phyloP scores from a whole-genome alignment of 2,329 filamentous ascomycete genomes.

The Bipolaris zeicola region DNA sequence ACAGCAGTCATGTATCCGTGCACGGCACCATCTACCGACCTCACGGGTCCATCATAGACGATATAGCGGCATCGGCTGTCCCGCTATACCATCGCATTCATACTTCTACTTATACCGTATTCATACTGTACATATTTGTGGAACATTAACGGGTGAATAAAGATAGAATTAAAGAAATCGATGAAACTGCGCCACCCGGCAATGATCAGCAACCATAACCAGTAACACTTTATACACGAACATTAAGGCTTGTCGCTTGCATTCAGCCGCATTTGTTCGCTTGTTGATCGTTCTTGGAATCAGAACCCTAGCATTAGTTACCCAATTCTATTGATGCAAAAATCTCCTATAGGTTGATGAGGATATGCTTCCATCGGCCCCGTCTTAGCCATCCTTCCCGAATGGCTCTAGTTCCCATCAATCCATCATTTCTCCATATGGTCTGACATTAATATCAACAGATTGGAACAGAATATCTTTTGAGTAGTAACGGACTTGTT shows the following conservation, averaged over 20 bases:
- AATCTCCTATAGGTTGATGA: background rate
- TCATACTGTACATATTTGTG: background rate
- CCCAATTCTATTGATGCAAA: background rate
- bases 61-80: too few species aligned
- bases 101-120: too few species aligned
- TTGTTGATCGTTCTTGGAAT: background rate
- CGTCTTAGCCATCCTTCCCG: background rate
- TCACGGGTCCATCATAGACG: too few species aligned
- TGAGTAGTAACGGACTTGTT: background rate
- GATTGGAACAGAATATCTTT: background rate
- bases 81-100: too few species aligned
- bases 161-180: background rate
- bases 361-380: background rate
- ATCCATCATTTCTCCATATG: background rate
- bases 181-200: background rate
- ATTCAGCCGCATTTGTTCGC: background rate
- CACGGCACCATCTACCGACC: too few species aligned
- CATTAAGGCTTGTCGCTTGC: background rate
- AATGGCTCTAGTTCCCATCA: background rate
- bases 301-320: background rate
- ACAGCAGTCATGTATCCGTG: too few species aligned
- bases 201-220: background rate
- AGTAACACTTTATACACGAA: background rate
- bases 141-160: background rate
- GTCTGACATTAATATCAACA: background rate